Conservation (phyloP, 768 basidiomycete genomes). For the Lentinula edodes region DNA sequence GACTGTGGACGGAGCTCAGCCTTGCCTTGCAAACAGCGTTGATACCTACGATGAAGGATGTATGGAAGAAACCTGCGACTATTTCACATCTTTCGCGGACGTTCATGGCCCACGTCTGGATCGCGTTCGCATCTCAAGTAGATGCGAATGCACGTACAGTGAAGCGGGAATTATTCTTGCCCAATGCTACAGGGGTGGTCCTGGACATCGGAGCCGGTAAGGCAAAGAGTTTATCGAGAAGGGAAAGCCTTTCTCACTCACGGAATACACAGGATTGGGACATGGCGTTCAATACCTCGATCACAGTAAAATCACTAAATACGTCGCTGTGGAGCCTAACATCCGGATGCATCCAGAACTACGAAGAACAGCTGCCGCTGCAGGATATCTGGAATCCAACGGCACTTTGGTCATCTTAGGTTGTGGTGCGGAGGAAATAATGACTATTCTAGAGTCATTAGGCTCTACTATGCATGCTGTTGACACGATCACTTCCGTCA, state of each 20-base stretch:
- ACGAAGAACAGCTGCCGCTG: slow-evolving; percentile 37
- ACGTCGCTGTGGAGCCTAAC: slow-evolving; percentile 74
- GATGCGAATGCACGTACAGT: slow-evolving; percentile 17
- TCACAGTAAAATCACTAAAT: slow-evolving; percentile 45
- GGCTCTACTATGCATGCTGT: slow-evolving; percentile 20
- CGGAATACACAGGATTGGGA: slow-evolving; percentile 46
- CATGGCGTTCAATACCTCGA: slow-evolving; percentile 62
- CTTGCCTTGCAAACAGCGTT: slow-evolving; percentile 24
- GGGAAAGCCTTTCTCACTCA: not conserved
- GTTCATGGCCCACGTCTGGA: slow-evolving; percentile 41
- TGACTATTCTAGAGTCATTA: slow-evolving; percentile 38
- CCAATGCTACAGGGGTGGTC: not conserved
- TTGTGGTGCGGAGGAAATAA: slow-evolving; percentile 57
- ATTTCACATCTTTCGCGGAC: slow-evolving; percentile 29
- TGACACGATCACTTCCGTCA: slow-evolving; percentile 33
- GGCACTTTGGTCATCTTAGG: slow-evolving; percentile 53
- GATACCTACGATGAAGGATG: slow-evolving; percentile 26
- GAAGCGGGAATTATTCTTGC: slow-evolving; percentile 16
- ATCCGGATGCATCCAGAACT: slow-evolving; percentile 54
- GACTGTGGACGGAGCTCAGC: slow-evolving; percentile 24
- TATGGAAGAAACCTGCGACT: slow-evolving; percentile 24
- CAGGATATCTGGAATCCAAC: slow-evolving; percentile 47
- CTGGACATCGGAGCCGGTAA: slow-evolving; percentile 2
- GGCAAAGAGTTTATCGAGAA: not conserved
- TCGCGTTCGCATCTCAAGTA: slow-evolving; percentile 19